Percentiles rank a stretch among this genome's conserved stretches.
These are phyloP conservation scores for Hymenoscyphus occultus DNA, from an alignment of 2,329 filamentous ascomycete species.

Conservation along the genomic window DNA sequence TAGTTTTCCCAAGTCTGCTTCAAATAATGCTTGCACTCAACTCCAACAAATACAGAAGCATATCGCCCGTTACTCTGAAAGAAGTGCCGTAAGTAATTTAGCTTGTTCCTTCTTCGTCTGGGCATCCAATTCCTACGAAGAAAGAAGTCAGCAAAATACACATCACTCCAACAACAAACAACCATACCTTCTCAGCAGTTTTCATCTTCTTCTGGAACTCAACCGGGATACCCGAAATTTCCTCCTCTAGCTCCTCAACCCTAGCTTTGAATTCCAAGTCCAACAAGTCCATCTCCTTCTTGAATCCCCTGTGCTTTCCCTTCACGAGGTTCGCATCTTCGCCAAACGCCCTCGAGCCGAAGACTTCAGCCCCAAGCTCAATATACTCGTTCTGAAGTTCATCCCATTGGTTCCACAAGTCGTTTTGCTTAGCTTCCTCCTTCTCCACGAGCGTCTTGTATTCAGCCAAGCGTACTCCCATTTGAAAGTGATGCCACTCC, in stretches of 20 bases:
- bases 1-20: neutral
- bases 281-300: slow-evolving; percentile 26
- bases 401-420: slow-evolving; percentile 33
- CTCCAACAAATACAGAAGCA: neutral
- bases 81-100: slow-evolving; percentile 5
- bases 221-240: slow-evolving; percentile 24
- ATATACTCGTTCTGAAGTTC: slow-evolving; percentile 30
- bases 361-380: slow-evolving; percentile 23
- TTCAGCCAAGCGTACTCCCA: slow-evolving; percentile 26
- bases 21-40: neutral
- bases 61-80: neutral
- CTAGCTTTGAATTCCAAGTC: slow-evolving; percentile 22
- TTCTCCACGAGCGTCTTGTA: slow-evolving; percentile 26
- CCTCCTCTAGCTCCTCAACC: slow-evolving; percentile 24
- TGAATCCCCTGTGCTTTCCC: slow-evolving; percentile 9
- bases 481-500: slow-evolving; percentile 19
- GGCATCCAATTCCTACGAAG: slow-evolving; percentile 5
- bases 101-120: slow-evolving; percentile 13
- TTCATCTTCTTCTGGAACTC: slow-evolving; percentile 27
- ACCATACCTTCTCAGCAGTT: slow-evolving; percentile 30
- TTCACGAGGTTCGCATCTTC: slow-evolving; percentile 13
- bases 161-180: neutral
- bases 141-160: neutral
- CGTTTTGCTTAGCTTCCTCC: slow-evolving; percentile 25
- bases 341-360: slow-evolving; percentile 22